Percentiles rank a stretch among this genome's conserved stretches.
Evolutionary conservation across 2,329 filamentous ascomycete species (phyloP).

Genomic region (Cryphonectria radicalis): DNA sequence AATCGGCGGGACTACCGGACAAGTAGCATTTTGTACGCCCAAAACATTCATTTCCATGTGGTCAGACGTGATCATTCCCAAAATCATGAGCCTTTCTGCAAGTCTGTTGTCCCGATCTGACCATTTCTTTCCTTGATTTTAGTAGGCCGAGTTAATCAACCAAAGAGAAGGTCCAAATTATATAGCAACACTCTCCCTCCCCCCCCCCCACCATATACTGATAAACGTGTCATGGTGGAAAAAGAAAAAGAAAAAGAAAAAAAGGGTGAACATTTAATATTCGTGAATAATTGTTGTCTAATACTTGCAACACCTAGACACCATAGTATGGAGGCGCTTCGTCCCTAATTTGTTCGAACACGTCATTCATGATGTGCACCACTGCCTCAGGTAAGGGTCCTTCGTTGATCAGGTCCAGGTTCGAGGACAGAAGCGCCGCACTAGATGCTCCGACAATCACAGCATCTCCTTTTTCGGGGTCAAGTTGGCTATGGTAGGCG

Average conservation of each 20-base stretch:
- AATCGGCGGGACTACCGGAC: neutral
- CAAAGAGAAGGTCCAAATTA: neutral
- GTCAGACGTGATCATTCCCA: neutral
- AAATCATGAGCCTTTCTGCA: neutral
- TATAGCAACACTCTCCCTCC: neutral
- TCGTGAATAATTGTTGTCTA: neutral
- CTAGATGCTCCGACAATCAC: slow-evolving; percentile 44
- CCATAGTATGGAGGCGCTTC: neutral
- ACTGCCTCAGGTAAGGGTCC: slow-evolving; percentile 46
- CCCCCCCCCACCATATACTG: too few species aligned
- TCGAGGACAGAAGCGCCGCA: slow-evolving; percentile 41
- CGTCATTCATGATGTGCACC: slow-evolving; percentile 24
- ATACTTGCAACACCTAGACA: neutral
- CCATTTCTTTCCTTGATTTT: neutral
- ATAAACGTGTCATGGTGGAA: too few species aligned
- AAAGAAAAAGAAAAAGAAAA: neutral
- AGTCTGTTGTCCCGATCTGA: neutral
- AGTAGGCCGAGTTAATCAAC: too few species aligned
- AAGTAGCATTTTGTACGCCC: neutral
- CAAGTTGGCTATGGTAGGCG: slow-evolving; percentile 41
- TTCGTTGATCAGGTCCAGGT: slow-evolving; percentile 42
- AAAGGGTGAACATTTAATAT: neutral
- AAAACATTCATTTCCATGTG: neutral
- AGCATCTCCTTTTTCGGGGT: slow-evolving; percentile 39
- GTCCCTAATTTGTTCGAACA: slow-evolving; percentile 16